Percentiles rank a stretch among this genome's conserved stretches.
phyloP scores from a whole-genome alignment of 1,284 basidiomycete genomes.

The Fomitopsis betulina region DNA sequence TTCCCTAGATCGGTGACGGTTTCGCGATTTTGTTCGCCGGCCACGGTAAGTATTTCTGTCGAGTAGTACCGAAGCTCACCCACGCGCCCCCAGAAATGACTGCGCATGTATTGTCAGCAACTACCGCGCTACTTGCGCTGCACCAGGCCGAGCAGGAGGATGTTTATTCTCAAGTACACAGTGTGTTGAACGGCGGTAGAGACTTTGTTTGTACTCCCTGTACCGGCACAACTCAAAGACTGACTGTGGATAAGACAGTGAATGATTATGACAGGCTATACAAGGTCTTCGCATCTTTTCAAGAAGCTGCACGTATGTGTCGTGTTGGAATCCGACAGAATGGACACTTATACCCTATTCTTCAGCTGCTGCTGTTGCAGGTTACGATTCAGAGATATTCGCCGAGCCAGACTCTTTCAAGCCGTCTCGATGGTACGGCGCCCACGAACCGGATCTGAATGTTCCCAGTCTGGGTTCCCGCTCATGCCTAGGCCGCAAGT shows the following conservation, averaged over 20 bases:
- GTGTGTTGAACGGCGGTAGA: no score
- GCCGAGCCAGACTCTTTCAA: conserved; percentile 25
- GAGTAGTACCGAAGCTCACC: background rate
- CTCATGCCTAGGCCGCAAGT: conserved; percentile 25
- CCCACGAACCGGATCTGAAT: conserved; percentile 15
- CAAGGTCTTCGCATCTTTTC: conserved; percentile 13
- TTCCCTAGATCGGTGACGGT: conserved; percentile 12
- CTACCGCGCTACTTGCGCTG: conserved; percentile 13
- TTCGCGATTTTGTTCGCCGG: conserved; percentile 18
- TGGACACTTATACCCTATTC: background rate
- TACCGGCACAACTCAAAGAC: no score
- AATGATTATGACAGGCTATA: conserved; percentile 8
- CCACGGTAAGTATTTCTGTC: conserved; percentile 6
- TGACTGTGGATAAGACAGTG: conserved; percentile 3
- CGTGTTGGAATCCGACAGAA: conserved; percentile 5
- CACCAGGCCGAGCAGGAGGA: conserved; percentile 13
- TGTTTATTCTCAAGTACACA: background rate
- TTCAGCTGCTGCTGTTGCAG: conserved; percentile 13
- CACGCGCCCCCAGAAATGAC: conserved; percentile 9
- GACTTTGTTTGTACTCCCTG: no score
- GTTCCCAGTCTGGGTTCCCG: conserved; percentile 20
- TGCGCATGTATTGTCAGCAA: conserved; percentile 10
- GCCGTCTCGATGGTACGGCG: conserved; percentile 28
- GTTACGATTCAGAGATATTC: conserved; percentile 20
- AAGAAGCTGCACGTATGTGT: conserved; percentile 15